A percentile compares a stretch with the other conserved stretches of the same genome.
phyloP scores from a whole-genome alignment of 306 rosid genomes.

The Ochetophila trinervis region DNA sequence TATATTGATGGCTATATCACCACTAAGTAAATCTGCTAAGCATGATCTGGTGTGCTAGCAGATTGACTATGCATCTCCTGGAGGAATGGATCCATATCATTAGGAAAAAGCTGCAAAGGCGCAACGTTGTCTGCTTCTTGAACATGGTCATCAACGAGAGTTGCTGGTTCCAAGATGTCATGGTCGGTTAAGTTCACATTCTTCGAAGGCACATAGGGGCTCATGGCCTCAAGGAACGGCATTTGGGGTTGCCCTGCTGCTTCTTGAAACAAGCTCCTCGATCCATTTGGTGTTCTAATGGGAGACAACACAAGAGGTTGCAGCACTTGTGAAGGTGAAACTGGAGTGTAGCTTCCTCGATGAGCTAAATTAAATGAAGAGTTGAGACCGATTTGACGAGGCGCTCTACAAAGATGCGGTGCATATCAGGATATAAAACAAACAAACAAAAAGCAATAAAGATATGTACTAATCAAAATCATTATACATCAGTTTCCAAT shows the following conservation, averaged over 20 bases:
- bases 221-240: neutral
- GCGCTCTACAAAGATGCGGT: neutral
- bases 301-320: neutral
- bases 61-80: neutral
- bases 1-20: neutral
- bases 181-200: neutral
- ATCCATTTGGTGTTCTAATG: constrained; percentile 10
- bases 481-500: neutral
- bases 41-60: neutral
- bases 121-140: neutral
- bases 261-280: neutral
- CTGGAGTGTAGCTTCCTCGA: neutral
- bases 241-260: neutral
- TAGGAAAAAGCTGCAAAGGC: neutral
- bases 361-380: neutral
- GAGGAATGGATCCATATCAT: neutral
- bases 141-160: neutral
- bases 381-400: neutral
- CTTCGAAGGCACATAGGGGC: neutral
- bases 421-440: neutral
- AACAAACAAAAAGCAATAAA: neutral
- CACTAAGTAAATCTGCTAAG: neutral
- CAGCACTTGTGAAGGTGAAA: neutral
- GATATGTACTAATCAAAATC: neutral
- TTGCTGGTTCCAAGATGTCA: neutral